Evolutionary conservation across 2,329 filamentous ascomycete species (phyloP).

Genomic region (Fusarium neocosmosporiellum): DNA sequence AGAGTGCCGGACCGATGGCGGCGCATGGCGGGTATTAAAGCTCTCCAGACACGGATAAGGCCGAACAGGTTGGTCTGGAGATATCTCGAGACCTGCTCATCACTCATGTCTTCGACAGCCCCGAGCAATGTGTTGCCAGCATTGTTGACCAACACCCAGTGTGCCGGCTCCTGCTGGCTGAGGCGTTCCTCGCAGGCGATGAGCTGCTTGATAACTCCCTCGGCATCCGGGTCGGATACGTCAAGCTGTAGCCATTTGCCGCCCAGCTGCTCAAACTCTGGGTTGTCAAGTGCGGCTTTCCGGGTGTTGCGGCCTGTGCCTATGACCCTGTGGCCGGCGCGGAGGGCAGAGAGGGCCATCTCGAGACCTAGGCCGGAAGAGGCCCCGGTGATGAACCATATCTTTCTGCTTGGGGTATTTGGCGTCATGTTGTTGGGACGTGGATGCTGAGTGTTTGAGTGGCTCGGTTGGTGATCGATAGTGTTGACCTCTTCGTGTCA

Average conservation of each 20-base stretch:
- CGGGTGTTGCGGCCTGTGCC: conserved; percentile 7
- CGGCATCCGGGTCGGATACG: background rate
- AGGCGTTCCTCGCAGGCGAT: background rate
- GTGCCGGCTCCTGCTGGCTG: background rate
- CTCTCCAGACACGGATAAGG: conserved; percentile 9
- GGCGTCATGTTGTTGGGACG: background rate
- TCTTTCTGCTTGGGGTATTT: background rate
- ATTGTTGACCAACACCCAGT: conserved; percentile 1
- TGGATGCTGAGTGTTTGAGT: background rate
- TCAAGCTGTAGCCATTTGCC: conserved; percentile 7
- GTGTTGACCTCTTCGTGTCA: background rate
- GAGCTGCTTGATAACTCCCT: background rate
- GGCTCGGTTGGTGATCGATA: background rate
- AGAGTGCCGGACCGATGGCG: background rate
- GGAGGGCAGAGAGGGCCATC: conserved; percentile 15
- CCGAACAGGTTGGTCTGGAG: conserved; percentile 15
- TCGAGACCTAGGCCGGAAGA: conserved; percentile 11
- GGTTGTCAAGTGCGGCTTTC: background rate
- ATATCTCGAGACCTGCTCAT: conserved; percentile 4
- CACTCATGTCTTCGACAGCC: conserved; percentile 18
- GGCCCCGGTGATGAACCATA: conserved; percentile 10
- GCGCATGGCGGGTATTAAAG: conserved; percentile 8
- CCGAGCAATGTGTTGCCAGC: conserved; percentile 1
- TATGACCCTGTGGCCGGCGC: conserved; percentile 11
- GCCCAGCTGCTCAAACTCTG: background rate